Evolutionary conservation across 1,284 basidiomycete species (phyloP), one percentile per base, ranked within the genome.

Genomic region (Psilocybe mexicana): DNA sequence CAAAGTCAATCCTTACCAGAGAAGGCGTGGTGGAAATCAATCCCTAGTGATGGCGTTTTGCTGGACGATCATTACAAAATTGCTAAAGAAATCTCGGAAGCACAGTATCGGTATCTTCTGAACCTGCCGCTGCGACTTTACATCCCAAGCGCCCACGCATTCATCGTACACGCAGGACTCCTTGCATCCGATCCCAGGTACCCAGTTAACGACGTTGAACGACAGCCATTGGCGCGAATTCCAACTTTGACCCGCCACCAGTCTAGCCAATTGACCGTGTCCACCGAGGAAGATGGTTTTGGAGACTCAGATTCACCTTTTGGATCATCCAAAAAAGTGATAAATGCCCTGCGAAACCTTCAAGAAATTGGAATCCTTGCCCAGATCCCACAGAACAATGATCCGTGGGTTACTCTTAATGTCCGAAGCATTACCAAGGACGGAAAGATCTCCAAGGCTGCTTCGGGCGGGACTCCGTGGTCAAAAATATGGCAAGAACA

Each of bases 111-210:
- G 24, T 96, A 94, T 70, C 78, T 96, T 40, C 71, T 81, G 38
- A 75, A 79, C 7, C 75, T 94, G 0, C 93, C 94, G 0, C 74
- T 94, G 33, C 79, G 83, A 52, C 74, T 96, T 1, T 86, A 94
- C 67, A 72, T 92, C n/a, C 91, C 93, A 0, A 80, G 81, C 0
- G 79, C 91, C 5, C 91, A 94, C 67, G 74, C 86, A 1, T 88
- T 87, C 73, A 79, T 96, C 55, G 92, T 89, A 0, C 94, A 97
- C 67, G 94, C 87, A 1, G 94, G 94, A 2, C 65, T 97, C 18
- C 78, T 96, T 2, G 82, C 93, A 0, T 81, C 79, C 10, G 83
- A 94, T 66, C 87, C 90, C 0, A 74, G 72, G 3, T 80, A 73
- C 56, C 68, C 79, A 44, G 69, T 74, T 25, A 76, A 72, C 18